Percentiles rank a stretch among this genome's conserved stretches.
Conservation (phyloP, 805 yeast species). For the Sugiyamaella marilandica region DNA sequence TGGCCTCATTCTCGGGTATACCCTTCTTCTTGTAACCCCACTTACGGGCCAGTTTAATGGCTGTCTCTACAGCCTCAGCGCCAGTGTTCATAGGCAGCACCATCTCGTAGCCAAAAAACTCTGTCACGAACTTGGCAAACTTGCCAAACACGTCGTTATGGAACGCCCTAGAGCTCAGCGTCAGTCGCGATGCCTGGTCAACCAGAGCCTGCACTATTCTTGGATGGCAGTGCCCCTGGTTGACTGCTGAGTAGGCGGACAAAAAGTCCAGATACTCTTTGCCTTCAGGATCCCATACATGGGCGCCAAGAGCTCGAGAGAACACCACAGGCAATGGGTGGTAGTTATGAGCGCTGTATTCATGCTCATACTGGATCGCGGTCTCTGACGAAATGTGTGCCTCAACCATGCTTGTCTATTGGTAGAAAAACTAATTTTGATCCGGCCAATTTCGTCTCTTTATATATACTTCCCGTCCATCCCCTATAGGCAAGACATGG, state of each 20-base stretch:
- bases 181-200: slow-evolving; percentile 80
- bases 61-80: slow-evolving; percentile 98
- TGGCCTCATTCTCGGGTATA: slow-evolving; percentile 77
- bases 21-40: slow-evolving; percentile 93
- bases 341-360: slow-evolving; percentile 93
- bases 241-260: slow-evolving; percentile 94
- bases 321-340: slow-evolving; percentile 96
- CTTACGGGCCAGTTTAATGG: slow-evolving; percentile 87
- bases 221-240: slow-evolving; percentile 98
- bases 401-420: slow-evolving; percentile 8
- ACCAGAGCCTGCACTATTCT: slow-evolving; percentile 77
- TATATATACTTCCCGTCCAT: neutral
- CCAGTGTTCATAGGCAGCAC: slow-evolving; percentile 98
- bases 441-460: neutral
- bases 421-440: neutral
- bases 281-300: slow-evolving; percentile 98
- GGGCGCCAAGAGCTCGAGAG: slow-evolving; percentile 80
- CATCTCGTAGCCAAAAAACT: slow-evolving; percentile 84
- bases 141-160: slow-evolving; percentile 83
- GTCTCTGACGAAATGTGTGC: slow-evolving; percentile 55
- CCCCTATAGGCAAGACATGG: slow-evolving; percentile 21
- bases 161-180: slow-evolving; percentile 89
- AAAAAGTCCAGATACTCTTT: slow-evolving; percentile 87
- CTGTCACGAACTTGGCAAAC: slow-evolving; percentile 83
- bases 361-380: slow-evolving; percentile 63